Evolutionary conservation across 768 basidiomycete genomes (phyloP).

Genomic region (Stropharia rugosoannulata): DNA sequence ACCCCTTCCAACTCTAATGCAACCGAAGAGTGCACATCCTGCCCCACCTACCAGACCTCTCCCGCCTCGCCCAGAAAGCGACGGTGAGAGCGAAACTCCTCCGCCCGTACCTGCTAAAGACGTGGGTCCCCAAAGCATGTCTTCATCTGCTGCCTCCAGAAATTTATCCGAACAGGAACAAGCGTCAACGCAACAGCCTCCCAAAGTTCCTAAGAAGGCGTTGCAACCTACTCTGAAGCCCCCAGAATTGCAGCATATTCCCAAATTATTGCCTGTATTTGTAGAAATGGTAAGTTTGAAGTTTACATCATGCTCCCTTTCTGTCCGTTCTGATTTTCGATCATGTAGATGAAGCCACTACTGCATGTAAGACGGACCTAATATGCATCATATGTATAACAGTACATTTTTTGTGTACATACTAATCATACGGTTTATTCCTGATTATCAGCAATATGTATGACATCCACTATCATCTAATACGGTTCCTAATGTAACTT

Average conservation of each 20-base stretch:
- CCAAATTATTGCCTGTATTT: conserved; percentile 85
- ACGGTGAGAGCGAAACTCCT: conserved; percentile 2
- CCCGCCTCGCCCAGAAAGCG: conserved; percentile 30
- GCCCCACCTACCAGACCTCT: conserved; percentile 39
- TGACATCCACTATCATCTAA: neutral
- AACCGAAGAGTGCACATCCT: conserved; percentile 27
- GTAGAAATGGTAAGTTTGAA: conserved; percentile 76
- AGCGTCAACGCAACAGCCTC: neutral
- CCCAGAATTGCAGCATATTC: conserved; percentile 77
- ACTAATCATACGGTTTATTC: neutral
- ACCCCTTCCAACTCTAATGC: conserved; percentile 33
- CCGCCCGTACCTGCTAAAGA: conserved; percentile 17
- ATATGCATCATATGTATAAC: neutral
- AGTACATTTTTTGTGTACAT: neutral
- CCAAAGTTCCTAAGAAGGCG: conserved; percentile 38
- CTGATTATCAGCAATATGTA: neutral
- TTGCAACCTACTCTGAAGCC: conserved; percentile 49
- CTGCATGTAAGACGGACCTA: conserved; percentile 27
- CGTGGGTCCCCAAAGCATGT: neutral
- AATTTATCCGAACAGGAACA: neutral
- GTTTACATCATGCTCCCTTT: neutral
- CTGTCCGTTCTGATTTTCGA: neutral
- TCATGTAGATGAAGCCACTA: conserved; percentile 40
- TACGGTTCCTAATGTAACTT: neutral
- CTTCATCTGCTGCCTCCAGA: neutral